phyloP scores from a whole-genome alignment of 2,329 filamentous ascomycete species.

The Trichoderma sp. region DNA sequence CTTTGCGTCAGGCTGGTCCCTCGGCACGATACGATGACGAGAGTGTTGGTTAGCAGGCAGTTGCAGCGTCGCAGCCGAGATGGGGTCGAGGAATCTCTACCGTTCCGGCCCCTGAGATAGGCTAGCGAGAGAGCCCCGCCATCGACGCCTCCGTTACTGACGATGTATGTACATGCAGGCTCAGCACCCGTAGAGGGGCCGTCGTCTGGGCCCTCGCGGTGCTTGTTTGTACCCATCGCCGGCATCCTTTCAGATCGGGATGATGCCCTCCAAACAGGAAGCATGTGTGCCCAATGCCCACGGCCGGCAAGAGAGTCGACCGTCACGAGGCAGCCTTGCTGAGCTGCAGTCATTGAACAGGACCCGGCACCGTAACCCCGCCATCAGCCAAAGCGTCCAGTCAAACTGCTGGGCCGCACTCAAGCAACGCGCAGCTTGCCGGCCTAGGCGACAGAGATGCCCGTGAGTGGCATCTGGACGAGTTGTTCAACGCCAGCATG shows the following conservation, averaged over 20 bases:
- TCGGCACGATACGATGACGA: slow-evolving; percentile 1
- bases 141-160: neutral
- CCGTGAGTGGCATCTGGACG: neutral
- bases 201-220: neutral
- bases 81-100: neutral
- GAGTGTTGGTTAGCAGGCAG: too few species aligned
- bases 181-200: neutral
- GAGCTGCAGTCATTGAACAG: neutral
- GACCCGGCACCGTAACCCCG: slow-evolving; percentile 7
- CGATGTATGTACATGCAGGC: neutral
- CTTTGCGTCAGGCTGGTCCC: neutral
- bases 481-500: neutral
- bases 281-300: slow-evolving; percentile 11
- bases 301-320: neutral
- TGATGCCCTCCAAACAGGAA: neutral
- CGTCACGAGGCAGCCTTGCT: neutral
- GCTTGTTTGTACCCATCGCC: neutral
- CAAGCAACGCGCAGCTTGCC: slow-evolving; percentile 8
- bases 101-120: neutral
- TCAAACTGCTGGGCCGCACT: neutral
- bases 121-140: neutral
- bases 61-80: neutral
- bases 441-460: neutral
- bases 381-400: slow-evolving; percentile 9
- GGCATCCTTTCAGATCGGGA: neutral